A percentile compares a stretch with the other conserved stretches of the same genome.
Evolutionary conservation across 305 asterid species (phyloP).

Genomic region (Fraxinus greggii): DNA sequence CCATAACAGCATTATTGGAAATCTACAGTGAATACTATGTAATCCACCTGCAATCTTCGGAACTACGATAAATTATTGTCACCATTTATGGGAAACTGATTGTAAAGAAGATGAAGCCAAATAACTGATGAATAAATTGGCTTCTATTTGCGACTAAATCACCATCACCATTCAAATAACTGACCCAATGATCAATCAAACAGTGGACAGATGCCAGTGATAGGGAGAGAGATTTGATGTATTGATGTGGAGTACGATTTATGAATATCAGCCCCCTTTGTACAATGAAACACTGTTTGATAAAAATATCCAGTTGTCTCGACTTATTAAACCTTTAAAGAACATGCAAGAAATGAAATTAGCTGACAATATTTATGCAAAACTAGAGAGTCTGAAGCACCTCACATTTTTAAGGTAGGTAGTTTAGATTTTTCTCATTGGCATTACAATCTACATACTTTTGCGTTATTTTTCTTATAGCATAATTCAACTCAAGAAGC

Average conservation of each 20-base stretch:
- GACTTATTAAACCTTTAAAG: not conserved
- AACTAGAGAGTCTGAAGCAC: not conserved
- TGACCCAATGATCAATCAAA: not conserved
- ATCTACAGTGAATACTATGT: not conserved
- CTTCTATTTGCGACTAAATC: not conserved
- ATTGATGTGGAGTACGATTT: not conserved
- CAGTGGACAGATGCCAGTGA: not conserved
- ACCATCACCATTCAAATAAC: not conserved
- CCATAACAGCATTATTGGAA: not conserved
- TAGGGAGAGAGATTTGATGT: not conserved
- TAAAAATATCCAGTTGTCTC: not conserved
- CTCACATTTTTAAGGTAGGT: not conserved
- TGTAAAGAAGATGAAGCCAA: not conserved
- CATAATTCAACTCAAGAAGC: not conserved
- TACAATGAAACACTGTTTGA: not conserved
- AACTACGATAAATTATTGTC: not conserved
- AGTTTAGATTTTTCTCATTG: not conserved
- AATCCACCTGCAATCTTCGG: conserved; percentile 1
- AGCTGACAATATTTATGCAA: not conserved
- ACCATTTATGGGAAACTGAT: not conserved
- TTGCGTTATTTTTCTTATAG: not conserved
- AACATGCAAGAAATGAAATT: not conserved
- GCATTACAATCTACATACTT: not conserved
- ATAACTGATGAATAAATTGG: not conserved
- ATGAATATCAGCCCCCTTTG: not conserved